Conservation (phyloP, 257 asterid genomes). For the Ilex aquifolium region DNA sequence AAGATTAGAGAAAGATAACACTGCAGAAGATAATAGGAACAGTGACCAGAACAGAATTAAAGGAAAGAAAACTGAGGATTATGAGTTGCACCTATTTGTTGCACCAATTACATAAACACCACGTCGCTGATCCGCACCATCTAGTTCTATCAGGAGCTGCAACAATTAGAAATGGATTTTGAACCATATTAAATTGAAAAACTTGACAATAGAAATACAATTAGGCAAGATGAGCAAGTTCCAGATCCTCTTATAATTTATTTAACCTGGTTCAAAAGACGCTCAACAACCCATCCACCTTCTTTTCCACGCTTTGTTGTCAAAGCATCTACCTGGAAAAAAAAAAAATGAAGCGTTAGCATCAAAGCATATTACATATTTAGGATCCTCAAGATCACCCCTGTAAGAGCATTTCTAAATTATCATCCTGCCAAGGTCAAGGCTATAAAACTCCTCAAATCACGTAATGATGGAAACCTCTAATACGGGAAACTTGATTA, state of each 20-base stretch:
- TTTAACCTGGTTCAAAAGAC: constrained; percentile 64
- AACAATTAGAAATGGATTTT: constrained; percentile 18
- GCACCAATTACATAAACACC: constrained; percentile 90
- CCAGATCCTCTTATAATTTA: not conserved
- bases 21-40: not conserved
- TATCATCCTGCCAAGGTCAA: too few species aligned
- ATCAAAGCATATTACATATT: not conserved
- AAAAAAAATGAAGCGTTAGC: constrained; percentile 6
- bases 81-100: constrained; percentile 60
- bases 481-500: too few species aligned
- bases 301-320: constrained; percentile 70
- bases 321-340: constrained; percentile 75
- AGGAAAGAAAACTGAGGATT: constrained; percentile 1
- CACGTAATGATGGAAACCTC: too few species aligned
- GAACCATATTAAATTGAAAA: constrained; percentile 5
- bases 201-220: not conserved
- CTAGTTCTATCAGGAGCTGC: constrained; percentile 81
- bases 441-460: too few species aligned
- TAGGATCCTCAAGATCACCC: too few species aligned
- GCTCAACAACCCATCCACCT: constrained; percentile 80
- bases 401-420: too few species aligned
- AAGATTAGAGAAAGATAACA: constrained; percentile 13
- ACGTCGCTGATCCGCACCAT: constrained; percentile 67
- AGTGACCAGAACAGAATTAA: not conserved
- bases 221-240: not conserved